Percentiles rank a stretch among this genome's conserved stretches.
Conservation (phyloP, 2,329 filamentous ascomycete species). For the Neoarthrinium moseri region DNA sequence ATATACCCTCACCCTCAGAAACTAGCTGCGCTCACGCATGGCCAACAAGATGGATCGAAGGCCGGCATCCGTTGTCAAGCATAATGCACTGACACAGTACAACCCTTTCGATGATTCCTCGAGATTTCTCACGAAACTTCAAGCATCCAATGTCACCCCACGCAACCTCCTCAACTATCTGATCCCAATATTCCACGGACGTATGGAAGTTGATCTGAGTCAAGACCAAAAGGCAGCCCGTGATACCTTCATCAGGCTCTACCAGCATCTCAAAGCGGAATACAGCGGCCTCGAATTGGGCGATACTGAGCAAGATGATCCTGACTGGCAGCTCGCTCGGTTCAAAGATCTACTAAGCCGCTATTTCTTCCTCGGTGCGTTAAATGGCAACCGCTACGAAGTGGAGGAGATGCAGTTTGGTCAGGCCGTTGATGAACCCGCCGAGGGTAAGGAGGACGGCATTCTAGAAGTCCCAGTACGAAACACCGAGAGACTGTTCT, state of each 20-base stretch:
- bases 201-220: slow-evolving; percentile 10
- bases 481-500: background rate
- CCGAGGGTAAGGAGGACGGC: background rate
- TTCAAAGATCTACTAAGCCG: slow-evolving; percentile 13
- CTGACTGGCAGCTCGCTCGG: background rate
- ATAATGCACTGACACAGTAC: too few species aligned
- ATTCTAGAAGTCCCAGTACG: background rate
- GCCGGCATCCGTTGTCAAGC: too few species aligned
- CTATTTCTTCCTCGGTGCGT: slow-evolving; percentile 19
- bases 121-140: background rate
- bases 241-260: background rate
- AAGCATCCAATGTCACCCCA: slow-evolving; percentile 4
- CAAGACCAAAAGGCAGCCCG: slow-evolving; percentile 4
- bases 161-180: slow-evolving; percentile 17
- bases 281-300: too few species aligned
- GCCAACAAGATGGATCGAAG: too few species aligned
- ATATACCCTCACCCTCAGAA: too few species aligned
- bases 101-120: background rate
- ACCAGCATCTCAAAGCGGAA: too few species aligned
- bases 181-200: slow-evolving; percentile 13
- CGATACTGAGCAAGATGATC: background rate
- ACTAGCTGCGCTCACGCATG: too few species aligned
- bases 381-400: background rate
- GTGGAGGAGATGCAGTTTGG: background rate
- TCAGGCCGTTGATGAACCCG: background rate